Evolutionary conservation across 805 yeast species (phyloP).

Genomic region (Nakazawaea laoshanensis): DNA sequence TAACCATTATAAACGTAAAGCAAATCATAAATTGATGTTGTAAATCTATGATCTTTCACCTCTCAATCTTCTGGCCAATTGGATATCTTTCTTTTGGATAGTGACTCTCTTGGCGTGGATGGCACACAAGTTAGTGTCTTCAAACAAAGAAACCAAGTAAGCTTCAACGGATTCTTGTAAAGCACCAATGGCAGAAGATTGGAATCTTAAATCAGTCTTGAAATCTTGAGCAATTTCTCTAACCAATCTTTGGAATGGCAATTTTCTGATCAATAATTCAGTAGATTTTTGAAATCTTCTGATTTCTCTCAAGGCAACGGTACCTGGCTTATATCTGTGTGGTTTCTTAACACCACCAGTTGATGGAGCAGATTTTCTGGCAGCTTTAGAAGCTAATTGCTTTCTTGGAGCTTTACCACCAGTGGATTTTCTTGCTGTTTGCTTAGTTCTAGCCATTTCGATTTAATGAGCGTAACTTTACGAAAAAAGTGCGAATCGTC

Average conservation of each 20-base stretch:
- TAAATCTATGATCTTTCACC: constrained; percentile 80
- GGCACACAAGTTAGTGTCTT: constrained; percentile 97
- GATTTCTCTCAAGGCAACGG: constrained; percentile 93
- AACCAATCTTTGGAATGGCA: constrained; percentile 95
- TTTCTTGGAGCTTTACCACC: constrained; percentile 97
- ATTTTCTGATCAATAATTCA: constrained; percentile 88
- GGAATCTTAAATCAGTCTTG: constrained; percentile 92
- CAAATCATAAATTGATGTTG: constrained; percentile 10
- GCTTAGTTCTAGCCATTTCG: constrained; percentile 86
- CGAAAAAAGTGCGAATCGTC: constrained; percentile 6
- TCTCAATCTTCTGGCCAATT: constrained; percentile 95
- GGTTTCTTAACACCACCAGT: constrained; percentile 92
- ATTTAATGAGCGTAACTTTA: constrained; percentile 13
- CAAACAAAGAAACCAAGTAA: constrained; percentile 90
- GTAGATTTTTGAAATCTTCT: constrained; percentile 97
- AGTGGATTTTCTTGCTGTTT: constrained; percentile 90
- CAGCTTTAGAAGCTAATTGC: constrained; percentile 87
- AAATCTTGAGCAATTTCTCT: constrained; percentile 94
- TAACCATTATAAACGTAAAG: not conserved
- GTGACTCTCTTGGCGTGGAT: constrained; percentile 99
- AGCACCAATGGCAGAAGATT: constrained; percentile 95
- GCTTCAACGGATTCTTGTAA: constrained; percentile 98
- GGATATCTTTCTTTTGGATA: constrained; percentile 96
- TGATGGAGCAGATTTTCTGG: constrained; percentile 88
- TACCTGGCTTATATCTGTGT: constrained; percentile 96